These are phyloP conservation scores for Pedinophyceae sp. DNA, from an alignment of 139 green algal species.

Conservation along the genomic window DNA sequence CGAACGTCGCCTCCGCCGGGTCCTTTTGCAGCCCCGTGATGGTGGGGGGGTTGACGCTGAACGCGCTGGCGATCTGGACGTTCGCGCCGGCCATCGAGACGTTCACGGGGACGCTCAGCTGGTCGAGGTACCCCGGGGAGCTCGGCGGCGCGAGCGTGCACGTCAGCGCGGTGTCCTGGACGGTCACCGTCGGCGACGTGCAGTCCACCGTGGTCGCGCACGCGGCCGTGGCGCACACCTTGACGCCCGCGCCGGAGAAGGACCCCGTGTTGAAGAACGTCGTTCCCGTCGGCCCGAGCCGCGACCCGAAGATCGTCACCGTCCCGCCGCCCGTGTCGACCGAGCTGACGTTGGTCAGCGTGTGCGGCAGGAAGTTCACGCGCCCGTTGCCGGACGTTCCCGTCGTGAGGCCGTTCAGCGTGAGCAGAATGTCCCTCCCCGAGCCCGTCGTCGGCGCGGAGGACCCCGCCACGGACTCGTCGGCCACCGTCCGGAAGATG, in stretches of 20 bases:
- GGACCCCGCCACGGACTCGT: too few relatives aligned
- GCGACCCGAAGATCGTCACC: conserved; percentile 4
- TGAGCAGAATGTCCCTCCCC: too few relatives aligned
- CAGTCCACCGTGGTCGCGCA: conserved; percentile 2
- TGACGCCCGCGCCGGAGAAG: conserved; percentile 1
- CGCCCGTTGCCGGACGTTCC: too few relatives aligned
- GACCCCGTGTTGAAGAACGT: conserved; percentile 6
- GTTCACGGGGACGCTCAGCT: too few relatives aligned
- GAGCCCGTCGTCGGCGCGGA: too few relatives aligned
- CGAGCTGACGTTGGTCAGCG: background rate
- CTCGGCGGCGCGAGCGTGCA: background rate
- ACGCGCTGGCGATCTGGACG: too few relatives aligned
- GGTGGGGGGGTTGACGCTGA: too few relatives aligned
- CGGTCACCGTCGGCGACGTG: conserved; percentile 2
- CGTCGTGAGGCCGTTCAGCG: too few relatives aligned
- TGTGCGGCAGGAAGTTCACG: background rate
- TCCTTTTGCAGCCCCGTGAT: too few relatives aligned
- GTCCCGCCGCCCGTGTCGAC: background rate
- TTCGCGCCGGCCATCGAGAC: too few relatives aligned
- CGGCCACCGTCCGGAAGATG: background rate
- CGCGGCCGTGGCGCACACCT: background rate
- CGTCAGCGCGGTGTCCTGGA: background rate
- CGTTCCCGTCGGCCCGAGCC: background rate
- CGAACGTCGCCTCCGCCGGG: too few relatives aligned
- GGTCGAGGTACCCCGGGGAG: too few relatives aligned